Percentiles rank a stretch among this genome's conserved stretches.
Evolutionary conservation across 805 yeast species (phyloP).

Genomic region (Starmerella floricola): DNA sequence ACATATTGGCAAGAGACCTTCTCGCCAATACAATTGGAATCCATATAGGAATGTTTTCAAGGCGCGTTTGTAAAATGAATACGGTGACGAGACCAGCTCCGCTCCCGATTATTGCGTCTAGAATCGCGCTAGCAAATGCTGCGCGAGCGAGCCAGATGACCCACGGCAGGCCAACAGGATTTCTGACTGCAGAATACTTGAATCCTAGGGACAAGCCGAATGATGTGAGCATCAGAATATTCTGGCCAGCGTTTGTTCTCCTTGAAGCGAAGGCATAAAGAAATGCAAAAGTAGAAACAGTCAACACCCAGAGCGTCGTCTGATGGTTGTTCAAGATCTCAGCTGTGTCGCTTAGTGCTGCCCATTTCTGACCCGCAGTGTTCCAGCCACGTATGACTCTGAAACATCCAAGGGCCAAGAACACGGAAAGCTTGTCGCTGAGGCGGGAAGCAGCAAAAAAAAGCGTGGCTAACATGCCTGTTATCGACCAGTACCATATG

Average conservation of each 20-base stretch:
- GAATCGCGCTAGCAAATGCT: conserved; percentile 4
- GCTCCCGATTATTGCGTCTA: conserved; percentile 7
- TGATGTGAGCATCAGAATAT: conserved; percentile 27
- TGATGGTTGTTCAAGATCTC: conserved; percentile 30
- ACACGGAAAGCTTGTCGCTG: conserved; percentile 6
- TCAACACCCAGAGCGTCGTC: conserved; percentile 18
- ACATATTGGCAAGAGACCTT: too few relatives aligned
- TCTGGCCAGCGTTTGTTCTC: too few relatives aligned
- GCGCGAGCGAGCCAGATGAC: conserved; percentile 15
- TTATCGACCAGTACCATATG: conserved; percentile 76
- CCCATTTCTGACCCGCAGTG: conserved; percentile 76
- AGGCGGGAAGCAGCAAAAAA: neutral
- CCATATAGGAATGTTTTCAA: conserved; percentile 45
- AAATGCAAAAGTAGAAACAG: neutral
- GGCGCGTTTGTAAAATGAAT: conserved; percentile 44
- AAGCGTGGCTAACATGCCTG: conserved; percentile 26
- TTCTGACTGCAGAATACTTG: conserved; percentile 42
- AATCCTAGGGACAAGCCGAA: conserved; percentile 40
- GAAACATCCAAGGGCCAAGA: conserved; percentile 20
- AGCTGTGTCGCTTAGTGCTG: conserved; percentile 39
- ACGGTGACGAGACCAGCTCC: conserved; percentile 19
- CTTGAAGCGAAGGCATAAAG: neutral
- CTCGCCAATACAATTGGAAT: neutral
- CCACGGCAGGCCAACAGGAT: conserved; percentile 18
- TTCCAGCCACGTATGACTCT: conserved; percentile 73